Percentiles rank a stretch among this genome's conserved stretches.
phyloP scores from a whole-genome alignment of 306 rosid species.

The Macrotyloma uniflorum region DNA sequence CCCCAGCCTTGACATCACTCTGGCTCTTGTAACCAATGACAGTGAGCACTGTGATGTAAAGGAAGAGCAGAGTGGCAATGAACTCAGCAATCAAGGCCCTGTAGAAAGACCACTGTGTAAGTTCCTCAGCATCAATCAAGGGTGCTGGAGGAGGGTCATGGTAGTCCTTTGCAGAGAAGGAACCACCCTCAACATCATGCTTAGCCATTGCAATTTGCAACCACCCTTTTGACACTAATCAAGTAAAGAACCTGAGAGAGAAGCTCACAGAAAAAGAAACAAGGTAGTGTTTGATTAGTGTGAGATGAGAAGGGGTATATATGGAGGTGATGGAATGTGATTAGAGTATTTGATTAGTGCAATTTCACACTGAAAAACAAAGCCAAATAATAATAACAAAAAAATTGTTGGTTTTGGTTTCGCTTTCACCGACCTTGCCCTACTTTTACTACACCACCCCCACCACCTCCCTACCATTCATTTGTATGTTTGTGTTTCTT shows the following conservation, averaged over 20 bases:
- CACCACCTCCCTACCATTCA: constrained; percentile 1
- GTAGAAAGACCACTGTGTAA: constrained; percentile 68
- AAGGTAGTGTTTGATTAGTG: neutral
- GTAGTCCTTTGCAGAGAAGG: constrained; percentile 32
- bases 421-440: constrained; percentile 30
- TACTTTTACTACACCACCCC: constrained; percentile 3
- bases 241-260: neutral
- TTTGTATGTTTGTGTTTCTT: neutral
- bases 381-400: neutral
- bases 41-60: constrained; percentile 66
- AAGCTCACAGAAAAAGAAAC: neutral
- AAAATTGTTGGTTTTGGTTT: neutral
- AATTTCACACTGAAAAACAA: neutral
- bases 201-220: constrained; percentile 30
- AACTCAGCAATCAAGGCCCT: constrained; percentile 82
- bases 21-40: constrained; percentile 73
- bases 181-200: constrained; percentile 28
- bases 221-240: neutral
- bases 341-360: constrained; percentile 14
- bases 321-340: constrained; percentile 3
- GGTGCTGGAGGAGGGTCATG: constrained; percentile 44
- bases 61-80: constrained; percentile 74
- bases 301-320: constrained; percentile 28
- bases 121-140: constrained; percentile 30
- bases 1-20: constrained; percentile 20